phyloP scores from a whole-genome alignment of 2,329 filamentous ascomycete genomes.

The Arthrobotrys conoides region DNA sequence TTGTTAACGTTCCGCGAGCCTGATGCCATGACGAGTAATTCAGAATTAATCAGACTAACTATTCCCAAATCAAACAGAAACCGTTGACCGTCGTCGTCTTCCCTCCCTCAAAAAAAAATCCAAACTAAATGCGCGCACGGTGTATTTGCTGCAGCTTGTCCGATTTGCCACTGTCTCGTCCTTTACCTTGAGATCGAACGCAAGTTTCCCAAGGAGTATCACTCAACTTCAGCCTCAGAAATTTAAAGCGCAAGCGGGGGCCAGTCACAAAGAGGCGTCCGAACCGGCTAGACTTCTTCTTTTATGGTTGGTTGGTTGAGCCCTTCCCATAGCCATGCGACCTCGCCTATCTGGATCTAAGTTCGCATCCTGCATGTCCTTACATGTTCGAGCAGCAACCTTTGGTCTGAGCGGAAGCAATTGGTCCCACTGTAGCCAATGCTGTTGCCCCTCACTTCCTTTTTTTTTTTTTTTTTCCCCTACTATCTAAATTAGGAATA shows the following conservation, averaged over 20 bases:
- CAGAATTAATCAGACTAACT: background rate
- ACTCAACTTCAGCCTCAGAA: no score
- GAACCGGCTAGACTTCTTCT: no score
- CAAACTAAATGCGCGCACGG: no score
- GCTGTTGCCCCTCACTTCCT: background rate
- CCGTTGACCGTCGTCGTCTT: background rate
- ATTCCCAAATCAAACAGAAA: background rate
- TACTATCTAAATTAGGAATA: background rate
- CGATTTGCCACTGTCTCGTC: conserved; percentile 12
- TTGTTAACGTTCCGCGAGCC: background rate
- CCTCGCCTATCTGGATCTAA: conserved; percentile 26
- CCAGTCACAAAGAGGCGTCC: no score
- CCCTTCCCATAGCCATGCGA: background rate
- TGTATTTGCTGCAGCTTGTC: background rate
- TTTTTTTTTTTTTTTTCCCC: no score
- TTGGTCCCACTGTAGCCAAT: background rate
- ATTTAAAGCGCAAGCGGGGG: no score
- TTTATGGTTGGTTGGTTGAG: no score
- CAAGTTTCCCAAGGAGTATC: no score
- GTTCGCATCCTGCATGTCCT: conserved; percentile 3
- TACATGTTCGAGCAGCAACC: no score
- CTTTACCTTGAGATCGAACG: background rate
- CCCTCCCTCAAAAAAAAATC: no score
- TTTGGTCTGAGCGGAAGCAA: conserved; percentile 2
- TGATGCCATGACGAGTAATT: background rate